These are phyloP conservation scores for Hyphodiscus hymeniophilus DNA, from an alignment of 495 filamentous ascomycete species.

Conservation along the genomic window DNA sequence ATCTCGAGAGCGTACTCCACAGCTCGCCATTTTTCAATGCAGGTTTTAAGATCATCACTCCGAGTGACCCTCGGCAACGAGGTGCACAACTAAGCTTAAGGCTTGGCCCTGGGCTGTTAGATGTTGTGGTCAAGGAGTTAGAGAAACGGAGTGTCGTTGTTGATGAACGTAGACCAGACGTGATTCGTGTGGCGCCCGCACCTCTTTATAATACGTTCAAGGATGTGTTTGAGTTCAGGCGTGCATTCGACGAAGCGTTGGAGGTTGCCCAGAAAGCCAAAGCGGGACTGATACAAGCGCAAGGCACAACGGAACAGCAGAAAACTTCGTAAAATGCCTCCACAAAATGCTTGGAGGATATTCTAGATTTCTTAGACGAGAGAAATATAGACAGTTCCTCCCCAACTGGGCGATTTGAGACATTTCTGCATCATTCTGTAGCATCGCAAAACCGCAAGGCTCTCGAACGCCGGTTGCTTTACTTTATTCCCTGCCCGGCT, in stretches of 20 bases:
- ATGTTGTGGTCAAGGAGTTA: slow-evolving; percentile 57
- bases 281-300: neutral
- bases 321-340: slow-evolving; percentile 5
- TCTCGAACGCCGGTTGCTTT: too few relatives aligned
- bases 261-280: slow-evolving; percentile 19
- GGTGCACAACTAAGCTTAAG: slow-evolving; percentile 83
- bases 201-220: slow-evolving; percentile 81
- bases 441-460: too few relatives aligned
- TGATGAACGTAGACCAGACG: slow-evolving; percentile 85
- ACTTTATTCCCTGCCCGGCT: too few relatives aligned
- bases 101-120: slow-evolving; percentile 59
- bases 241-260: slow-evolving; percentile 50
- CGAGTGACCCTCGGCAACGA: slow-evolving; percentile 56
- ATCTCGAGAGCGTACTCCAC: slow-evolving; percentile 65
- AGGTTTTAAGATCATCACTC: slow-evolving; percentile 72
- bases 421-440: neutral
- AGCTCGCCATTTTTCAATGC: slow-evolving; percentile 26
- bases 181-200: slow-evolving; percentile 84
- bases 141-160: slow-evolving; percentile 67
- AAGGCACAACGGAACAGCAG: slow-evolving; percentile 3
- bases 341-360: neutral
- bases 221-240: slow-evolving; percentile 72
- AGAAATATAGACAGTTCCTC: neutral
- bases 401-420: neutral
- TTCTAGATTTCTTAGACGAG: neutral